A percentile compares a stretch with the other conserved stretches of the same genome.
Conservation (phyloP, 2,329 filamentous ascomycete genomes). For the Paecilomyces variotii region DNA sequence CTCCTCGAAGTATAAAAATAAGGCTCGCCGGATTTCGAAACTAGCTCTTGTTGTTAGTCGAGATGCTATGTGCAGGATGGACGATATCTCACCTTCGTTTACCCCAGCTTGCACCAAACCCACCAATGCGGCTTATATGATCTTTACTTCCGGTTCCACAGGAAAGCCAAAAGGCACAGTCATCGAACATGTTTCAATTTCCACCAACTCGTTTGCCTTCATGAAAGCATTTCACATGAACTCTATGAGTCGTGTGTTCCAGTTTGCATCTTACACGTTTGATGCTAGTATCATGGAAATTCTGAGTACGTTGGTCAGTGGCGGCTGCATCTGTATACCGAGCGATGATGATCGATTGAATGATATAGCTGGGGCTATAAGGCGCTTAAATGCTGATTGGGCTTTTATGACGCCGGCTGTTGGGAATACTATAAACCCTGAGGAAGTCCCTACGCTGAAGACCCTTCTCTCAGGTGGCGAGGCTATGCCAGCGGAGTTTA, state of each 20-base stretch:
- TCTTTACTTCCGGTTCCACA: constrained; percentile 53
- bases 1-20: constrained; percentile 21
- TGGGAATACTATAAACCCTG: constrained; percentile 40
- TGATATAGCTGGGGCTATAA: constrained; percentile 45
- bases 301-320: constrained; percentile 47
- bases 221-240: constrained; percentile 44
- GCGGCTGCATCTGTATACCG: constrained; percentile 54
- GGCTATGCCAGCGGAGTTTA: constrained; percentile 33
- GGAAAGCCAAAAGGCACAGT: constrained; percentile 54
- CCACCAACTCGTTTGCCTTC: constrained; percentile 47
- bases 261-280: constrained; percentile 50
- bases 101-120: constrained; percentile 11
- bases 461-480: constrained; percentile 40
- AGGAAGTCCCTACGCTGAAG: constrained; percentile 37
- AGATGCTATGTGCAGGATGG: constrained; percentile 18
- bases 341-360: constrained; percentile 42
- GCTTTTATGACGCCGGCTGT: constrained; percentile 53
- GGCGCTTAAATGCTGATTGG: constrained; percentile 44
- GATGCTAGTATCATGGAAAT: constrained; percentile 49
- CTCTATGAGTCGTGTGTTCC: constrained; percentile 49
- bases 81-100: constrained; percentile 11
- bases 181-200: constrained; percentile 53
- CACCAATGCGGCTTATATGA: constrained; percentile 46
- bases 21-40: constrained; percentile 20
- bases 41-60: constrained; percentile 21